These are phyloP conservation scores for Scheffersomyces titani DNA, from an alignment of 1,139 yeast species.

Conservation along the genomic window DNA sequence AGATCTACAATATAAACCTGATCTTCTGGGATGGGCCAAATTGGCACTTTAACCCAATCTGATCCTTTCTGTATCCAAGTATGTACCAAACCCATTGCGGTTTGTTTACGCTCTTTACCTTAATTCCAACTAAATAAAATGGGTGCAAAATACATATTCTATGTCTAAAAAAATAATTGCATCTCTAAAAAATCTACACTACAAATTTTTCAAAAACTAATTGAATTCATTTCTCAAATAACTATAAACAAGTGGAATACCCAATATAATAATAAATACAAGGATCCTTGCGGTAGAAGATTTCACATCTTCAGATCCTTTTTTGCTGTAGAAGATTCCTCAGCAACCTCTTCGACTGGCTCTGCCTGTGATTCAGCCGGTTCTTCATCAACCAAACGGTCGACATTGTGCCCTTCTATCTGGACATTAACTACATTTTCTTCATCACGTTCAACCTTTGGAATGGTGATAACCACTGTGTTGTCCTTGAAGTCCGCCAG, in stretches of 20 bases:
- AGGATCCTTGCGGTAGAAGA: too few species aligned
- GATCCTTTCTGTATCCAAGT: not conserved
- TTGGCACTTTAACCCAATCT: not conserved
- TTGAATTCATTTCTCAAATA: not conserved
- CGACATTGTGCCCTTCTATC: not conserved
- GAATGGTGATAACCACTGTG: constrained; percentile 22
- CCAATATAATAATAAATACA: too few species aligned
- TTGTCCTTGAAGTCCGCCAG: constrained; percentile 21
- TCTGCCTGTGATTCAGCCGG: not conserved
- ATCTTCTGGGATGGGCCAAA: not conserved
- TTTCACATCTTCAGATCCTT: not conserved
- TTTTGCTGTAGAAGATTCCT: not conserved
- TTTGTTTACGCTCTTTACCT: not conserved
- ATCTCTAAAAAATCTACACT: not conserved
- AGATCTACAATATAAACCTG: not conserved
- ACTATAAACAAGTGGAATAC: not conserved
- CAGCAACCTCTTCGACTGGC: not conserved
- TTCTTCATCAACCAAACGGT: not conserved
- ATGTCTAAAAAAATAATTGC: too few species aligned
- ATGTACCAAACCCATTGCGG: not conserved
- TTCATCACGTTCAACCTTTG: constrained; percentile 24
- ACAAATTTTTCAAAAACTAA: not conserved
- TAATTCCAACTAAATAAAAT: not conserved
- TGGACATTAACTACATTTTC: constrained; percentile 15
- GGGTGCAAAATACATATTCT: not conserved